Percentiles rank a stretch among this genome's conserved stretches.
Evolutionary conservation across 495 filamentous ascomycete species (phyloP).

Genomic region (Sporormia fimetaria): DNA sequence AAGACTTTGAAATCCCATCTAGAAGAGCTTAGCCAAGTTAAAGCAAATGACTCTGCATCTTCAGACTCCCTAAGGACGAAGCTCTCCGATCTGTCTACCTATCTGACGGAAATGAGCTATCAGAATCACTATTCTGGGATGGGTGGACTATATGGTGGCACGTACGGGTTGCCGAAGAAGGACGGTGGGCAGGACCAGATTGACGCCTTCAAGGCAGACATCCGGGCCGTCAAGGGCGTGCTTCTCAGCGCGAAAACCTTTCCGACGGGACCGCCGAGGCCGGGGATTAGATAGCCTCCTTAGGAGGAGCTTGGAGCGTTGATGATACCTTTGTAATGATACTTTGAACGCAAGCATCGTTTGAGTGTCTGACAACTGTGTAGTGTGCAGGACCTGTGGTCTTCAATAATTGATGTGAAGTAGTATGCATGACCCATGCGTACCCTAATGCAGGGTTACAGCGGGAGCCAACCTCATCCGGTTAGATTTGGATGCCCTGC

Average conservation of each 20-base stretch:
- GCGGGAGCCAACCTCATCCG: too few relatives aligned
- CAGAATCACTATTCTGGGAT: slow-evolving; percentile 32
- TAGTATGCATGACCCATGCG: too few relatives aligned
- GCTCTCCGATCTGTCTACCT: slow-evolving; percentile 40
- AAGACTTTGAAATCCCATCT: slow-evolving; percentile 43
- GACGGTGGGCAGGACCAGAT: slow-evolving; percentile 59
- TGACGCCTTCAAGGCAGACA: slow-evolving; percentile 65
- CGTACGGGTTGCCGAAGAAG: slow-evolving; percentile 29
- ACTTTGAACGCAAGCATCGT: too few relatives aligned
- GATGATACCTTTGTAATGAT: too few relatives aligned
- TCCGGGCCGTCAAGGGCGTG: slow-evolving; percentile 85
- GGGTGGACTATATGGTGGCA: slow-evolving; percentile 20
- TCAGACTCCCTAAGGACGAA: slow-evolving; percentile 17
- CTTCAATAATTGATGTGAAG: too few relatives aligned
- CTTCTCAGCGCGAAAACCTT: slow-evolving; percentile 67
- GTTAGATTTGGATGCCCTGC: too few relatives aligned
- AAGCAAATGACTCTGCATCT: slow-evolving; percentile 11
- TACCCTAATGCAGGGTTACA: too few relatives aligned
- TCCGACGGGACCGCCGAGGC: too few relatives aligned
- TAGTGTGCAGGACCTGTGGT: too few relatives aligned
- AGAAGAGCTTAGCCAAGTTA: slow-evolving; percentile 38
- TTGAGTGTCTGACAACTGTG: too few relatives aligned
- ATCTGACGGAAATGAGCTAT: slow-evolving; percentile 45
- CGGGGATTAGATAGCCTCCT: too few relatives aligned
- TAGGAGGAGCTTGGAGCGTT: too few relatives aligned